Conservation (phyloP, 2,329 filamentous ascomycete genomes). For the Ophiobolus disseminans region DNA sequence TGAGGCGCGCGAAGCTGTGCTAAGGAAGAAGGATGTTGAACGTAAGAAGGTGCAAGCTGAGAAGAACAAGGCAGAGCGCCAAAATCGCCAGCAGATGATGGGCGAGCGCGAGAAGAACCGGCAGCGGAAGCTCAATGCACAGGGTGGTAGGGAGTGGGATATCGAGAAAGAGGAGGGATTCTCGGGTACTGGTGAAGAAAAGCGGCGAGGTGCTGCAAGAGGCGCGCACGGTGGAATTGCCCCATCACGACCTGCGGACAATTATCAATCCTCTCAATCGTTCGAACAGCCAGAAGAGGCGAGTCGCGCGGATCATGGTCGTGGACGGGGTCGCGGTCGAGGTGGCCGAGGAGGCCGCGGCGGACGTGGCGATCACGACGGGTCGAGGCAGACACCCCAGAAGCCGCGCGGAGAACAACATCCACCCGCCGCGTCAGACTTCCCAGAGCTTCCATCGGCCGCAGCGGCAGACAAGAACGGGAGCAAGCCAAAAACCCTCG, state of each 20-base stretch:
- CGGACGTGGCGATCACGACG: constrained; percentile 36
- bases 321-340: constrained; percentile 43
- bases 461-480: constrained; percentile 9
- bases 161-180: constrained; percentile 66
- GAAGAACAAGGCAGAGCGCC: constrained; percentile 55
- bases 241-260: constrained; percentile 34
- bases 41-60: constrained; percentile 46
- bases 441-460: constrained; percentile 52
- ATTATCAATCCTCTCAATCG: background rate
- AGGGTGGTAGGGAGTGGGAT: constrained; percentile 68
- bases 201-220: constrained; percentile 54
- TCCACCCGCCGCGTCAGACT: constrained; percentile 52
- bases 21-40: constrained; percentile 57
- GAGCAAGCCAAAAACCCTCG: constrained; percentile 33
- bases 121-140: constrained; percentile 64
- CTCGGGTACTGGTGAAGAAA: constrained; percentile 50
- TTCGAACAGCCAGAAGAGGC: background rate
- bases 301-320: background rate
- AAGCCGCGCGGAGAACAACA: constrained; percentile 27
- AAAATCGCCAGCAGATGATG: constrained; percentile 66
- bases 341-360: constrained; percentile 42
- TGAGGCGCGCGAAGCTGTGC: constrained; percentile 67
- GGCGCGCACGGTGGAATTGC: constrained; percentile 62
- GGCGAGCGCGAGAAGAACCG: constrained; percentile 68
- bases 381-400: constrained; percentile 13